Percentiles rank a stretch among this genome's conserved stretches.
phyloP scores from a whole-genome alignment of 345 rosid species.

The Eucalyptus victrix region DNA sequence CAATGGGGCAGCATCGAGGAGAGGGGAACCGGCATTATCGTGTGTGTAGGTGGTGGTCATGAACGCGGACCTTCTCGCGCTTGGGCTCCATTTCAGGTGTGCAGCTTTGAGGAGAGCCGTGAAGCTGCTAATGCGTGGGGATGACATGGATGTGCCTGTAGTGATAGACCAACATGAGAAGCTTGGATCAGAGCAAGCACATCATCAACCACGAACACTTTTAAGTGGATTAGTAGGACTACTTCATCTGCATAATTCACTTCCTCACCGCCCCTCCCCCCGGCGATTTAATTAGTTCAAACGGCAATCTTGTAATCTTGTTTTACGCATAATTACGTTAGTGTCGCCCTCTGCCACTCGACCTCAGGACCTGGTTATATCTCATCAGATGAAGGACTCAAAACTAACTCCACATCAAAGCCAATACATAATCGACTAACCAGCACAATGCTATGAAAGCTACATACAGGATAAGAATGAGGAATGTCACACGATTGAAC shows the following conservation, averaged over 20 bases:
- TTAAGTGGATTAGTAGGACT: background rate
- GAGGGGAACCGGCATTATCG: slow-evolving; percentile 62
- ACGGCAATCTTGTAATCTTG: background rate
- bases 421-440: background rate
- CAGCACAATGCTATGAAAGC: background rate
- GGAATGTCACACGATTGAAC: background rate
- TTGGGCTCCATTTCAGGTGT: slow-evolving; percentile 81
- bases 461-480: background rate
- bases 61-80: slow-evolving; percentile 72
- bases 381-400: background rate
- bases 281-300: background rate
- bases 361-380: background rate
- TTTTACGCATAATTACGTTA: too few species aligned
- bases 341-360: background rate
- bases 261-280: background rate
- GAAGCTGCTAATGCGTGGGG: slow-evolving; percentile 81
- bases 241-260: background rate
- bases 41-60: slow-evolving; percentile 51
- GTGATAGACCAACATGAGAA: background rate
- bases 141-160: slow-evolving; percentile 83
- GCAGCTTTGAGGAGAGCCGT: slow-evolving; percentile 79
- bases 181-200: background rate
- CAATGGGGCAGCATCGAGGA: slow-evolving; percentile 55
- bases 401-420: too few species aligned
- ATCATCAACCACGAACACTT: background rate